Base-by-base conservation (phyloP, 768 basidiomycete genomes). In the Dendrothele bispora region DNA sequence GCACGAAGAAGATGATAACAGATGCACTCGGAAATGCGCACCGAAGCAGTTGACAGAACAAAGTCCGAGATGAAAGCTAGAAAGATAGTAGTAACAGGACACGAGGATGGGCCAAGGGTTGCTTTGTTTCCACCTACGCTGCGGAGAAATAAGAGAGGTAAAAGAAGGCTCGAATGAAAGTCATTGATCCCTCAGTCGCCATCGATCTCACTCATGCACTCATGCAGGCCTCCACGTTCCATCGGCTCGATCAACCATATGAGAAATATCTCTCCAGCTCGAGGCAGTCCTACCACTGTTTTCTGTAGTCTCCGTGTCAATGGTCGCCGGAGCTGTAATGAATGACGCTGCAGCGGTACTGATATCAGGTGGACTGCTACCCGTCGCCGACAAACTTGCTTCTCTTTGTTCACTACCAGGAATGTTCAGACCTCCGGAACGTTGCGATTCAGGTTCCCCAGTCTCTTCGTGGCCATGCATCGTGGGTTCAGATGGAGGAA, bases 261-360 rank as follows among this genome's bases (percentile, higher is more conserved):
- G 70, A 20, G 71, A 63, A 29, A 44, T 39, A 43, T 67, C 72
- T 24, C 70, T 72, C 79, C 77, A 80, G 57, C 76, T 81, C 39
- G 71, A 63, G 15, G 73, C 68, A 29, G 72, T 75, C 20, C 65
- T 64, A 27, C 68, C 74, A 44, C 77, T 74, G 45, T 75, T 72
- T 36, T 79, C 82, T 15, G 83, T 83, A 26, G 76, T 73, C 22
- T 49, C 41, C 20, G 79, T 78, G 14, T 74, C 73, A 10, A 84
- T 61, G 6, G 83, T 85, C 39, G 77, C 74, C 34, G 87, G 74
- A 15, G 79, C 77, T 4, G 86, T 86, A 18, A 88, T 74, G 54
- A 87, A 85, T 47, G 86, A 88, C 49, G 74, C 74, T 3, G 79
- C 74, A 11, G 86, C 86, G 0, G 84, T 84, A 61, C 86, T 87